Base-by-base conservation (phyloP, 2,329 filamentous ascomycete species). In the Alternaria viburni region DNA sequence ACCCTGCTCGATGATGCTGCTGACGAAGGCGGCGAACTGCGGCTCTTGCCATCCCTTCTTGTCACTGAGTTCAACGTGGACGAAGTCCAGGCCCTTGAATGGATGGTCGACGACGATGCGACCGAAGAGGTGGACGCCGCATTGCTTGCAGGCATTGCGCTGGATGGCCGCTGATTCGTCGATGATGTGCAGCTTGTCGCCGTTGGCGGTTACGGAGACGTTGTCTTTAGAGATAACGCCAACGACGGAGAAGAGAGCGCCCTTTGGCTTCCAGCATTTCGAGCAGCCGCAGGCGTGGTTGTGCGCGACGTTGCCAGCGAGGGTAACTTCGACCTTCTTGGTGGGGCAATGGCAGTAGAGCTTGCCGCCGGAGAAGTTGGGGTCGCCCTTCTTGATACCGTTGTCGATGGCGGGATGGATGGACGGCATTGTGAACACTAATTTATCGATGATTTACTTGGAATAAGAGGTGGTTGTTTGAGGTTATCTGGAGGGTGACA, bases 251-350 rank as follows among this genome's bases (percentile, higher is more conserved):
- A 91, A 91, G 64, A 91, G 84, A 0, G 88, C 83, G 28, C 87
- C 87, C 3, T 78, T 61, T 6, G 89, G 89, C 79, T 91, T 91
- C 88, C 88, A 91, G 85, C 89, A 91, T 78, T 91, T 89, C 58
- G 88, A 90, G 81, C 89, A 91, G 66, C 89, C 89, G 79, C 89
- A 91, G 59, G 87, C 88, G 80, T 91, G 89, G 83, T 91, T 91
- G 83, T 91, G 88, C 2, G 84, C 81, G 59, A 91, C 86, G 70
- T 90, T 87, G 74, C 85, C 81, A 61, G 71, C 77, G 43, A 91
- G 82, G 0, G 83, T 84, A 21, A 91, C 83, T 71, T 88, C 85
- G 62, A 91, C 86, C 25, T 85, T 85, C 75, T 84, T 76, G 65
- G 70, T 80, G 11, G 79, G 59, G 82, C 89, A 91, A 71, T 86